Base-by-base conservation (phyloP, 2,329 filamentous ascomycete genomes). In the Cyphellophora attinorum region DNA sequence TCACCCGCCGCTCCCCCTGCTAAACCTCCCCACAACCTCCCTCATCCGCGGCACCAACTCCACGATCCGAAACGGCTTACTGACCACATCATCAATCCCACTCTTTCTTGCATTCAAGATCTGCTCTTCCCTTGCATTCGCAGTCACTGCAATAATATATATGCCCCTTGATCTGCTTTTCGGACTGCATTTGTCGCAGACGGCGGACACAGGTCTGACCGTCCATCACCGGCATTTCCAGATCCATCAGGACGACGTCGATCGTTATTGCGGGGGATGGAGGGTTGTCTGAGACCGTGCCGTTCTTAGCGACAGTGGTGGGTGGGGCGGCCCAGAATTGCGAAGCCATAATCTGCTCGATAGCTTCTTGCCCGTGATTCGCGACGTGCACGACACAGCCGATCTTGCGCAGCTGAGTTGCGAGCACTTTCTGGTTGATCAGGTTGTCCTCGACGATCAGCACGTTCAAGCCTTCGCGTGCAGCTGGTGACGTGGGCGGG, bases 191-290 rank as follows among this genome's bases (percentile, higher is more conserved):
- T 40, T 79, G 70, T 12, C 83, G 70, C 34, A 89, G 85, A 40
- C 65, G 72, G 27, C 70, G 67, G 10, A 81, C 77, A 43, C 81
- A 85, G 2, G 79, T 80, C 56, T 83, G 73, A 21, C 83, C 83
- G 49, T 88, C 81, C 82, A 86, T 86, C 28, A 85, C 70, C 1
- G 82, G 82, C 82, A 88, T 88, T 50, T 86, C 81, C 31, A 85
- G 66, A 51, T 88, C 83, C 81, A 88, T 85, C 5, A 88, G 57
- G 10, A 88, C 77, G 29, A 85, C 67, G 6, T 75, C 74, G 15
- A 83, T 53, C 6, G 33, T 16, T 3, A 46, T 45, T 19, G 54
- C 44, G 17, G 32, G 34, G 15, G 39, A 28, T 8, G 8, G 8
- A n/a, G 21, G 8, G 8, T 8, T n/a, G n/a, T n/a, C n/a, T 8